Percentiles rank a stretch among this genome's conserved stretches.
Conservation (phyloP, 345 rosid species). For the Aurinia saxatilis region DNA sequence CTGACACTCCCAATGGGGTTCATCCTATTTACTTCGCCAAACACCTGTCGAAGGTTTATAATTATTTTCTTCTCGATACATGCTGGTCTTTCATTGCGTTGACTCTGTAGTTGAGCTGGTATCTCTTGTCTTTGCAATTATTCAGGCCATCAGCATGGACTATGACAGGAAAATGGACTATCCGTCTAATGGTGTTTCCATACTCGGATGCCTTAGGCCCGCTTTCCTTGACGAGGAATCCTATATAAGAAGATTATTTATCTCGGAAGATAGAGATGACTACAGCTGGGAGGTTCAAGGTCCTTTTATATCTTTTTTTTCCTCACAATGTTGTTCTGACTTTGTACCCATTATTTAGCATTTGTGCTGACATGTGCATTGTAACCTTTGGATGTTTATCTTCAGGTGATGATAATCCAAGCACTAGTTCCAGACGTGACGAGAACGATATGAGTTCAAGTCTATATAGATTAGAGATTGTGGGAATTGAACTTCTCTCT, state of each 20-base stretch:
- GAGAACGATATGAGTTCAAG: slow-evolving; percentile 41
- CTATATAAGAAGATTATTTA: slow-evolving; percentile 56
- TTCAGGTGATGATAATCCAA: slow-evolving; percentile 51
- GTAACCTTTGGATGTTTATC: neutral
- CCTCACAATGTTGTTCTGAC: slow-evolving; percentile 4
- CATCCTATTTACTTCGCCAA: slow-evolving; percentile 90
- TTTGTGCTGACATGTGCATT: neutral
- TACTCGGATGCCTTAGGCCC: slow-evolving; percentile 79
- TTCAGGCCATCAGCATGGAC: slow-evolving; percentile 52
- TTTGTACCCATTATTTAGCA: neutral
- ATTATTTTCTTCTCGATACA: neutral
- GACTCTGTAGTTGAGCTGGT: slow-evolving; percentile 6
- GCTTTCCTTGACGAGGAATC: slow-evolving; percentile 73
- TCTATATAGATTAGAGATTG: slow-evolving; percentile 67
- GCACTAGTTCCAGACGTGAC: slow-evolving; percentile 35
- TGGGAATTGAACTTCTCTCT: slow-evolving; percentile 76
- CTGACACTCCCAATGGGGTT: slow-evolving; percentile 51
- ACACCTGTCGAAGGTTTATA: slow-evolving; percentile 71
- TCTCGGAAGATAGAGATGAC: slow-evolving; percentile 48
- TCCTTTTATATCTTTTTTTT: slow-evolving; percentile 8
- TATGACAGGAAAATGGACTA: slow-evolving; percentile 55
- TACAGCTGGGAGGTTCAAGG: slow-evolving; percentile 60
- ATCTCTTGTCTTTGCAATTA: slow-evolving; percentile 18
- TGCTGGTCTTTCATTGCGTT: slow-evolving; percentile 10
- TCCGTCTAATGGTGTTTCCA: slow-evolving; percentile 88